A percentile compares a stretch with the other conserved stretches of the same genome.
Conservation (phyloP, 495 filamentous ascomycete genomes). For the Penicillium ochrochloron region DNA sequence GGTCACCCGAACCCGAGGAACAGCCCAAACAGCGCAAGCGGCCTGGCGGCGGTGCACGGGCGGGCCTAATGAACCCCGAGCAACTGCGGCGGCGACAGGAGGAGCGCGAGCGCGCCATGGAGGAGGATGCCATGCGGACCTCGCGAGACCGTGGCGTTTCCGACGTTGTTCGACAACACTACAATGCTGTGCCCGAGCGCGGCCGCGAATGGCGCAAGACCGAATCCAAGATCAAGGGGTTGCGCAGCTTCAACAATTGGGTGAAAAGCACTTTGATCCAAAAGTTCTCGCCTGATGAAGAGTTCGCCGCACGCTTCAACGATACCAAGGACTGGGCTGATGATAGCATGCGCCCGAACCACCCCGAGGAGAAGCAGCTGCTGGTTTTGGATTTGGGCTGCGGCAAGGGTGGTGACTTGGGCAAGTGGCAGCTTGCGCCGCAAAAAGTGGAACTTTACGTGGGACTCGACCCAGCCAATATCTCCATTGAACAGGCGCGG, state of each 20-base stretch:
- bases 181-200: constrained; percentile 88
- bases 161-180: constrained; percentile 88
- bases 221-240: constrained; percentile 88
- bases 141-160: constrained; percentile 63
- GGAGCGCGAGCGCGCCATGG: constrained; percentile 64
- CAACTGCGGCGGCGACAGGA: constrained; percentile 68
- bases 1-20: constrained; percentile 48
- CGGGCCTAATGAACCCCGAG: constrained; percentile 71
- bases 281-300: constrained; percentile 89
- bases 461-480: constrained; percentile 87
- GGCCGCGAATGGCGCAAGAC: constrained; percentile 94
- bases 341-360: constrained; percentile 51
- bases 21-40: constrained; percentile 76
- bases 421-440: constrained; percentile 92
- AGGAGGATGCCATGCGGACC: constrained; percentile 55
- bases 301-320: constrained; percentile 52
- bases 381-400: constrained; percentile 92
- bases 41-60: constrained; percentile 79
- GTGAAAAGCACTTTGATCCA: constrained; percentile 96
- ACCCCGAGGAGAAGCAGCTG: constrained; percentile 55
- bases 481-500: constrained; percentile 85
- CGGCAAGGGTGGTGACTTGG: constrained; percentile 93
- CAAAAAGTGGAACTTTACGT: constrained; percentile 87
- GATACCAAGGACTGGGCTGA: constrained; percentile 56
- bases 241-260: constrained; percentile 98